These are phyloP conservation scores for Paracamarosporium sp. DNA, from an alignment of 2,329 filamentous ascomycete species.

Conservation along the genomic window DNA sequence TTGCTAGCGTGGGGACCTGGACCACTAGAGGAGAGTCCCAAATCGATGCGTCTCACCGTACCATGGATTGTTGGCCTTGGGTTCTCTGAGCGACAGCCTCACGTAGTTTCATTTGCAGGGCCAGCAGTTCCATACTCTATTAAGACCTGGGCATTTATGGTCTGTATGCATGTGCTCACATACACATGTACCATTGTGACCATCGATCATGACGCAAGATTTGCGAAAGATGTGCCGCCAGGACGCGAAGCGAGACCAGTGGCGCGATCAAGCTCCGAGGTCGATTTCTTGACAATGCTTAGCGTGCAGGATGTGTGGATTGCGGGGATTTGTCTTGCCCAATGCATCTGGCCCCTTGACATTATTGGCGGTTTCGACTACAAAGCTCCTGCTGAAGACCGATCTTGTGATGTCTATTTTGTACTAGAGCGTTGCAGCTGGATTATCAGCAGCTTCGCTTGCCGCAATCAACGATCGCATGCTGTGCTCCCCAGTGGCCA, in stretches of 20 bases:
- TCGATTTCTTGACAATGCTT: conserved; percentile 16
- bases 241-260: conserved; percentile 1
- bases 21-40: neutral
- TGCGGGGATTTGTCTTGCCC: conserved; percentile 14
- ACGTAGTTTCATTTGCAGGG: neutral
- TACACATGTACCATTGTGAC: neutral
- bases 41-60: neutral
- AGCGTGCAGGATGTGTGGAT: conserved; percentile 21
- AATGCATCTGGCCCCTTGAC: neutral
- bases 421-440: neutral
- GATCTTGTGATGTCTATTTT: neutral
- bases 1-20: conserved; percentile 2
- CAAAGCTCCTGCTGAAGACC: neutral
- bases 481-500: neutral
- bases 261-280: neutral
- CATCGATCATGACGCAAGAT: neutral
- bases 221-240: neutral
- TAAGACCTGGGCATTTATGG: neutral
- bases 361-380: neutral
- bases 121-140: too few relatives aligned
- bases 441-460: neutral
- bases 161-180: neutral
- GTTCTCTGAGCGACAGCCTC: neutral
- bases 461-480: neutral
- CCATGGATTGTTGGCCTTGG: neutral